Base-by-base conservation (phyloP, 768 basidiomycete species). In the Chiua virens region DNA sequence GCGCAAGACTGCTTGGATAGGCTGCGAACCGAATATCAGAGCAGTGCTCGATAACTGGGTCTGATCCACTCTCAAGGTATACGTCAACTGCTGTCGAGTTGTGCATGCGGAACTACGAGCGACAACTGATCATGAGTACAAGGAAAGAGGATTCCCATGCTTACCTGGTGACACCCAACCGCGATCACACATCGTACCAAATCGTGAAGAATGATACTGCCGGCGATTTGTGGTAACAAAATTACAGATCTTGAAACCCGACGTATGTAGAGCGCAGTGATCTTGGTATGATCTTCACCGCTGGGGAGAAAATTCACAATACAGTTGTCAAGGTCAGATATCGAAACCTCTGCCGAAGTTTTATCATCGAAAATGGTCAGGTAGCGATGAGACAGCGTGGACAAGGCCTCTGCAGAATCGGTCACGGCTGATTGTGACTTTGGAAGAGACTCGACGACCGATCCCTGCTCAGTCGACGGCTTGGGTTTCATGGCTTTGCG, bases 41-140 rank as follows among this genome's bases (percentile, higher is more conserved):
- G 59, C 84, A 92, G 54, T 86, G 75, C 62, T 96, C 93, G 39
- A 95, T 91, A 66, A 92, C 76, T 1, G 92, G 92, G 40, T 84
- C 82, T 4, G 90, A 91, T 5, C 71, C 62, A 11, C 84, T 81
- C 6, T 79, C 72, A 3, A 95, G 76, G 58, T 87, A 85, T 3
- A 92, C 78, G 44, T 83, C 81, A 1, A 86, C 79, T 9, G 73
- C 53, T 1, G 63, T 74, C 1, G 92, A 92, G 18, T 78, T 75
- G 65, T 95, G 93, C 81, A 96, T 92, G 39, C 93, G 85, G 64
- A 93, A 92, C 93, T 96, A 63, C 44, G 14, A 18, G 37, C 15
- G 43, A 22, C 27, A 20, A 22, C 48, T 25, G 53, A 28, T 22
- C 18, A 0, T 4, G 27, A 18, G 10, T 11, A 41, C 14, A 34